Base-by-base conservation (phyloP, 2,329 filamentous ascomycete genomes). In the Tolypocladium album region DNA sequence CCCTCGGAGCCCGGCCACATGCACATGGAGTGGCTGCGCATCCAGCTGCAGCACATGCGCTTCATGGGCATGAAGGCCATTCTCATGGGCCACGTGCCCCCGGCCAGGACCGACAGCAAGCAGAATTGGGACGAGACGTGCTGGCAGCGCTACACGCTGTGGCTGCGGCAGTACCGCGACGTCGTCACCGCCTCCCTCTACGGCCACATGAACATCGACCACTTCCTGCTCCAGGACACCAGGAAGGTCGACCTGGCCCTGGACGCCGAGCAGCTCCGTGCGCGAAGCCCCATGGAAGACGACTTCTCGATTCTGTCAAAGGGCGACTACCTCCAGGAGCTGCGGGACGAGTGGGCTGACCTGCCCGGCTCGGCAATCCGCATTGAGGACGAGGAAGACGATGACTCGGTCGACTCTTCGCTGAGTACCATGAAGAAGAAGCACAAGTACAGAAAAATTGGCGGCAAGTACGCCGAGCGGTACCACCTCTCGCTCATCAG, bases 141-240 rank as follows among this genome's bases (percentile, higher is more conserved):
- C 76, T 99, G 93, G 92, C 93, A 97, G 72, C 97, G 96, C 71
- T 99, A 96, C 74, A 89, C 91, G 0, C 77, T 97, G 4, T 97
- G 92, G 91, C 77, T 93, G 68, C 83, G 86, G 66, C 91, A 95
- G 72, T 99, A 92, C 73, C 88, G 94, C 40, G 94, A 99, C 71
- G 88, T 99, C 43, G 81, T 99, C 24, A 81, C 92, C 24, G 86
- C 84, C 15, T 86, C 85, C 34, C 70, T 96, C 7, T 99, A 89
- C 69, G 94, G 93, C 1, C 94, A 99, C 71, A 97, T 99, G 94
- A 99, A 99, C 69, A 89, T 97, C 64, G 94, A 99, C 68, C 94
- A 99, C 72, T 99, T 99, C 74, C 83, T 97, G 69, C 77, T 99
- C 20, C 90, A 96, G 67, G 93, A 97, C 71, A 90, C 86, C 60